phyloP scores from a whole-genome alignment of 164 flowering plant species.

The Tetrastigma voinierianum region DNA sequence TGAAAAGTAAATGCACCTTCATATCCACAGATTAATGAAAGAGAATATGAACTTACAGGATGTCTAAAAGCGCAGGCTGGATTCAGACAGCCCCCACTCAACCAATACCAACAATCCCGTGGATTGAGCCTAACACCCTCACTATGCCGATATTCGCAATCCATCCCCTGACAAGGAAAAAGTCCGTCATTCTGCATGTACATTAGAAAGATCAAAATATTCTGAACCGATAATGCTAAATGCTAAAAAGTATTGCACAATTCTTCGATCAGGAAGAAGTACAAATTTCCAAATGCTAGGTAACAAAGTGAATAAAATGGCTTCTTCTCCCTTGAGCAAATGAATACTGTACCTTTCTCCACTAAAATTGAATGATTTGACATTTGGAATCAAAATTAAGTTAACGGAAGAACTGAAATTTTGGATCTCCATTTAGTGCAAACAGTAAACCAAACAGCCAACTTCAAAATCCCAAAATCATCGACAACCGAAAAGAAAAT shows the following conservation, averaged over 20 bases:
- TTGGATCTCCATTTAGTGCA: no score
- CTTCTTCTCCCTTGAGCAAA: not conserved
- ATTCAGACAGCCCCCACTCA: slow-evolving; percentile 61
- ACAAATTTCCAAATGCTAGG: no score
- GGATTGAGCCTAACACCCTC: slow-evolving; percentile 74
- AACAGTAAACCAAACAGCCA: not conserved
- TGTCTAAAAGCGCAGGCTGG: slow-evolving; percentile 74
- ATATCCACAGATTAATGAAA: not conserved
- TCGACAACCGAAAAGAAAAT: not conserved
- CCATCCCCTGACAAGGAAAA: slow-evolving; percentile 46
- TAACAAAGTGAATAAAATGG: not conserved
- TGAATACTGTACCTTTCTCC: not conserved
- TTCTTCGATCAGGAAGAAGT: not conserved
- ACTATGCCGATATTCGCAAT: slow-evolving; percentile 78
- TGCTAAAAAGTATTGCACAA: not conserved
- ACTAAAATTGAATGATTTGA: not conserved
- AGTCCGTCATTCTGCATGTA: not conserved
- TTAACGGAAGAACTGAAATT: no score
- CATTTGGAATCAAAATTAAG: not conserved
- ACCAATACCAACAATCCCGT: slow-evolving; percentile 84
- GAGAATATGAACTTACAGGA: slow-evolving; percentile 52
- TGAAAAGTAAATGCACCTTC: not conserved
- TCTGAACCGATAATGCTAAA: not conserved
- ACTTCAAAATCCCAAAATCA: not conserved
- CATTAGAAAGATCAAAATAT: not conserved